Evolutionary conservation across 176 grass and related monocot genomes (phyloP), one percentile per base, ranked within the genome.

Genomic region (Hordeum vulgare): DNA sequence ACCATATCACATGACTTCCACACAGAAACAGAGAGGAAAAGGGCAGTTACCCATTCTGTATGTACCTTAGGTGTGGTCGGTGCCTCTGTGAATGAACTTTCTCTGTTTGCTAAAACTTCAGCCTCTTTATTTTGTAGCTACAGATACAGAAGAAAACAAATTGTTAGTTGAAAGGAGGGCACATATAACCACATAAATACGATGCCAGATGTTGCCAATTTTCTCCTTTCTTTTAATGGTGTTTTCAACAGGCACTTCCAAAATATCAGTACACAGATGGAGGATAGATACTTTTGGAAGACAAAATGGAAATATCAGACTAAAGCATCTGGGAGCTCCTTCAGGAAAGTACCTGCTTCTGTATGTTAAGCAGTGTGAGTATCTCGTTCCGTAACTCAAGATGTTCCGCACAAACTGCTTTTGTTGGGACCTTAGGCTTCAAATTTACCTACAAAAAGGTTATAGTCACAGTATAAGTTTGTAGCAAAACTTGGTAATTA

Each of bases 341-440:
- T 28, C 2, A 79, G 77, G 64, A 47, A 81, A 63, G 20, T 86
- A 98, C 96, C 93, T 98, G 96, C 67, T 98, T 98, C 80, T 98
- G 96, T 85, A 98, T 85, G 85, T 98, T 98, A 77, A 98, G 93
- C 65, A 98, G 76, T 35, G 96, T 98, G 68, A 98, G 96, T 90
- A 98, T 95, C 76, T 98, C 96, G 36, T 94, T 98, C 66, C 96
- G 81, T 45, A 98, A 88, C 82, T 98, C 96, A 78, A 98, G 93
- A 93, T 98, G 96, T 86, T 98, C 96, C 17, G 81, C 28, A 67
- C 96, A 98, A 85, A 98, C 96, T 70, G 96, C 86, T 92, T 98
- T 98, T 18, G 96, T 98, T 70, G 96, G 96, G 42, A 98, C 96
- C 68, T 95, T 98, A 34, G 96, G 96, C 86, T 98, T 98, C 84